Percentiles rank a stretch among this genome's conserved stretches.
Evolutionary conservation across 768 basidiomycete species (phyloP).

Genomic region (Boletus rex-veris): DNA sequence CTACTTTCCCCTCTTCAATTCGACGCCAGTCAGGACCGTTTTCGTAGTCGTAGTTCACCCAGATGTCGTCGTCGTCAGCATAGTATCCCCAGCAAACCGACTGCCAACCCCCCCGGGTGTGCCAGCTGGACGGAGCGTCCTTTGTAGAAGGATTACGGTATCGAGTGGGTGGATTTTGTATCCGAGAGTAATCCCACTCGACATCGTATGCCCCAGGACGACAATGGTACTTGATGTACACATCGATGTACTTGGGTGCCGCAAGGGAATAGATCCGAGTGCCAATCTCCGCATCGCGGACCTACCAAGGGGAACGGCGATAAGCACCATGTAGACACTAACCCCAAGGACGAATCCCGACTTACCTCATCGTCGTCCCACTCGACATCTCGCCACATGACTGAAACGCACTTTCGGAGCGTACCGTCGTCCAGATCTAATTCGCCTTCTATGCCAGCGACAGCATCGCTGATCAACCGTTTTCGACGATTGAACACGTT

Average conservation of each 20-base stretch:
- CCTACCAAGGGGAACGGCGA: background rate
- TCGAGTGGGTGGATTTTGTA: background rate
- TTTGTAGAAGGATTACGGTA: background rate
- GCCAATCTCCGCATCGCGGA: background rate
- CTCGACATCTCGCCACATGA: background rate
- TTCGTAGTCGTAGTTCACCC: too few species aligned
- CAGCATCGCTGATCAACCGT: background rate
- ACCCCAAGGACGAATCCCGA: too few species aligned
- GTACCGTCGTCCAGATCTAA: background rate
- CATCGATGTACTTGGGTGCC: constrained; percentile 10
- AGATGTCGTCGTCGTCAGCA: background rate
- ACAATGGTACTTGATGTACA: constrained; percentile 7
- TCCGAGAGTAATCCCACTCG: constrained; percentile 11
- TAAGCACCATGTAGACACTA: too few species aligned
- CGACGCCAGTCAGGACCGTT: background rate
- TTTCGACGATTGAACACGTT: background rate
- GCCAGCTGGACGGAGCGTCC: background rate
- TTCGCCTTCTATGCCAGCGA: constrained; percentile 3
- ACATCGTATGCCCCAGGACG: background rate
- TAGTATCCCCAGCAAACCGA: constrained; percentile 8
- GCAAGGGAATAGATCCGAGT: constrained; percentile 8
- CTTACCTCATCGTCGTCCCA: background rate
- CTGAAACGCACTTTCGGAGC: constrained; percentile 7
- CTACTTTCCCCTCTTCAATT: background rate
- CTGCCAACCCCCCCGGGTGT: constrained; percentile 8